Evolutionary conservation across 768 basidiomycete species (phyloP), one percentile per base, ranked within the genome.

Genomic region (Boletus rubroflammeus): DNA sequence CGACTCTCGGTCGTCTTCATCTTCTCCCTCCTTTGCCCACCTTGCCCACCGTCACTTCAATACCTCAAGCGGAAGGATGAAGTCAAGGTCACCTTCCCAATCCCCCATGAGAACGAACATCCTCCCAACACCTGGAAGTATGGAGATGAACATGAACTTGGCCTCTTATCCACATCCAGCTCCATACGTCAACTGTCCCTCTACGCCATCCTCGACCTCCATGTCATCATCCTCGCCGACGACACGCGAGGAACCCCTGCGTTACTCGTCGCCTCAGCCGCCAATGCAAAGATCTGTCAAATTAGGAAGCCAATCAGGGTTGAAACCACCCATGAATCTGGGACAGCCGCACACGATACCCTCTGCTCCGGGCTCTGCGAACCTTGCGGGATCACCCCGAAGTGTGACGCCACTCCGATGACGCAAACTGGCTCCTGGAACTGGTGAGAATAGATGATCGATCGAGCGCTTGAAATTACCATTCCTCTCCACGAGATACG

Each of bases 171-270:
- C 55, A 19, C 58, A 56, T 49, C 51, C 68, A 2, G 57, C 65
- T 13, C 70, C 76, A 13, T 81, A 78, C 5, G 73, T 74, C 15
- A 79, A 77, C 32, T 80, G 75, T 50, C 83, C 82, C 5, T 83
- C 86, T 17, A 74, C 80, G 6, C 77, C 80, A 29, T 83, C 85
- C 10, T 85, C 82, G 31, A 75, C 77, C 2, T 80, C 81, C 14
- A 62, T 78, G 13, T 82, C 82, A 8, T 73, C 77, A 39, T 81
- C 80, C 36, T 75, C 76, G 1, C 71, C 73, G 8, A 57, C 55
- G 31, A 55, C 34, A n/a, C 56, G 43, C 6, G 57, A 70, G 34
- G 63, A 62, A 15, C 32, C 44, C 6, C 40, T 50, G 28, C 51
- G 56, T 41, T 66, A 67, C 36, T 58, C 66, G 3, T 67, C 67